Evolutionary conservation across 306 rosid species (phyloP), one percentile per base, ranked within the genome.

Genomic region (Neltuma alba): DNA sequence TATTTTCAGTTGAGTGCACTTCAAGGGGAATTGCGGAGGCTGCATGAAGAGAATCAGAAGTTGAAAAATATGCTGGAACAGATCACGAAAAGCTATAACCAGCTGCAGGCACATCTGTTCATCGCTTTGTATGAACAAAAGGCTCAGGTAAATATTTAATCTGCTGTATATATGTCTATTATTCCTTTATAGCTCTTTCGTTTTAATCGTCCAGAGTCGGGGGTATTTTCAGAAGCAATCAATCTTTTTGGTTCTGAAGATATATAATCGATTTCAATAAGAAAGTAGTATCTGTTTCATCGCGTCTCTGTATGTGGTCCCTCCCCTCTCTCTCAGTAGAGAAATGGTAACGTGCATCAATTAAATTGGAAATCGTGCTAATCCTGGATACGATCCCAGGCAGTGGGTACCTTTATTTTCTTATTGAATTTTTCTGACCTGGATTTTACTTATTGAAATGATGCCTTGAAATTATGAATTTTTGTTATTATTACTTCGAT

Each of bases 31-130:
- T 77, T 87, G 72, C 48, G 70, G 57, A 85, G 68, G 72, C 41
- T 85, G 36, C 88, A 80, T 44, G 85, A 87, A 74, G 91, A 87
- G 42, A 87, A 87, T 70, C 38, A n/a, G 20, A 82, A 70, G 55
- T 37, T 87, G 55, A 85, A 47, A 64, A 77, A 7, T 44, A 61
- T 75, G 81, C 64, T 87, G 80, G 88, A 87, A 57, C 88, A 85
- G 77, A 82, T 87, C 70, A 80, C 82, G 25, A 87, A 57, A 77
- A 82, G 77, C 45, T 85, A 87, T 72, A 64, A 70, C 63, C 85
- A 87, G 58, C 77, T 87, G 60, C 91, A 87, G 72, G 87, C 82
- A 62, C 85, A 87, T 15, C 33, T 87, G 28, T 52, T 80, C 60
- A 57, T 85, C 21, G 62, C 80, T 70, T 62, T 87, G 80, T 87